Percentiles rank a stretch among this genome's conserved stretches.
These are phyloP conservation scores for Umbelopsis isabellina DNA, from an alignment of 192 early-diverging fungal species.

Conservation along the genomic window DNA sequence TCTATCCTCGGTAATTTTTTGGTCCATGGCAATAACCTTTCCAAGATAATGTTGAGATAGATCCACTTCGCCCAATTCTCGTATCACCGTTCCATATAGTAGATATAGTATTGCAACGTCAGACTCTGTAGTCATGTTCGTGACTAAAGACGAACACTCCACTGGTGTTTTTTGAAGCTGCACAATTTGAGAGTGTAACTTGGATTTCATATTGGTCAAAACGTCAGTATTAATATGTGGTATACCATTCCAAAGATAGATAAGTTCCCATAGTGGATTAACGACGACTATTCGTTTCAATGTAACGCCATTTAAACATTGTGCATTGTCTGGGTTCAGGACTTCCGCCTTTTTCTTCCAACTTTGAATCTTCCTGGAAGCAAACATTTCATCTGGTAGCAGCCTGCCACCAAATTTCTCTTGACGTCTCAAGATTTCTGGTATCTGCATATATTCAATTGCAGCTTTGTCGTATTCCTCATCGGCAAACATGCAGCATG, in stretches of 20 bases:
- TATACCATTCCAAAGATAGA: conserved; percentile 45
- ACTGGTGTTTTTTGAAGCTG: background rate
- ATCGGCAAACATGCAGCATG: conserved; percentile 43
- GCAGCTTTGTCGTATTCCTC: conserved; percentile 43
- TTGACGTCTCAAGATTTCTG: conserved; percentile 19
- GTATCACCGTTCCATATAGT: conserved; percentile 27
- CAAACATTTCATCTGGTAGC: conserved; percentile 38
- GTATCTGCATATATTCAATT: conserved; percentile 40
- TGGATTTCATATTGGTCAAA: conserved; percentile 23
- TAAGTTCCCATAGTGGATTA: conserved; percentile 42
- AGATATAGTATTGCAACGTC: conserved; percentile 31
- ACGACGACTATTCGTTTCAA: conserved; percentile 30
- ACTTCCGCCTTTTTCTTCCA: conserved; percentile 23
- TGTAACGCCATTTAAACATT: conserved; percentile 18
- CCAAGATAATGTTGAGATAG: conserved; percentile 29
- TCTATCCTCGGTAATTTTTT: conserved; percentile 22
- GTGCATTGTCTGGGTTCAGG: background rate
- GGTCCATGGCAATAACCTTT: conserved; percentile 20
- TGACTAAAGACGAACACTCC: background rate
- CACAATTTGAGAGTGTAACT: conserved; percentile 15
- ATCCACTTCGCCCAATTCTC: conserved; percentile 34
- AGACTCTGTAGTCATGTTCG: background rate
- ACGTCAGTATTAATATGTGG: conserved; percentile 17
- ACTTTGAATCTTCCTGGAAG: conserved; percentile 27
- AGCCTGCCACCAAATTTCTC: conserved; percentile 21